Evolutionary conservation across 768 basidiomycete genomes (phyloP).

Genomic region (Collybia nuda): DNA sequence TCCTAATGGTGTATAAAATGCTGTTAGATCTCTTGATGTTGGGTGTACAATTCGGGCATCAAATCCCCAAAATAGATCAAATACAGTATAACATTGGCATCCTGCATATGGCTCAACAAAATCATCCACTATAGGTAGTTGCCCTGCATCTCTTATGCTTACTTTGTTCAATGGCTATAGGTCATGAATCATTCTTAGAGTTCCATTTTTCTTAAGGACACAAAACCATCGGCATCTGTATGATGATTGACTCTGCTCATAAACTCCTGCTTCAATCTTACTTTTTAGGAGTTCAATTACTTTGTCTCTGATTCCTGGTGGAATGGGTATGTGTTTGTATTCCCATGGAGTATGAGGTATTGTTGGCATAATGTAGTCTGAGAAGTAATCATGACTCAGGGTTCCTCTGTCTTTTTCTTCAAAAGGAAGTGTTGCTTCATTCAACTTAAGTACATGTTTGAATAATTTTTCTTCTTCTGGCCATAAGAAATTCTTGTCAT

Average conservation of each 20-base stretch:
- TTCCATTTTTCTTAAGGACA: constrained; percentile 22
- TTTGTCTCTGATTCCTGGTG: constrained; percentile 18
- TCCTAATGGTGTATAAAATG: constrained; percentile 25
- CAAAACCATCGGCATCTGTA: constrained; percentile 21
- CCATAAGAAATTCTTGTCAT: constrained; percentile 28
- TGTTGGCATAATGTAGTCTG: constrained; percentile 16
- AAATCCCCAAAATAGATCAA: constrained; percentile 36
- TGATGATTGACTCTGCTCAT: constrained; percentile 19
- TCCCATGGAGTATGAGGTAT: neutral
- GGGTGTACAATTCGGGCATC: constrained; percentile 24
- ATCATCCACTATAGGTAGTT: constrained; percentile 31
- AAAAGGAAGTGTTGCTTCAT: constrained; percentile 34
- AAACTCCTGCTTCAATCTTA: constrained; percentile 17
- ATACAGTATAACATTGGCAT: constrained; percentile 18
- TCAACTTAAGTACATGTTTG: constrained; percentile 24
- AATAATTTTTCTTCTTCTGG: constrained; percentile 6
- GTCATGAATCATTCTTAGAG: constrained; percentile 28
- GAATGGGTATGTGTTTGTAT: constrained; percentile 15
- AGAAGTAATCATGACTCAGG: neutral
- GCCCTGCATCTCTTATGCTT: constrained; percentile 31
- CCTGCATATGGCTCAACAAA: constrained; percentile 28
- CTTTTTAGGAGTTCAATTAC: constrained; percentile 20
- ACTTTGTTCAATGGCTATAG: constrained; percentile 32
- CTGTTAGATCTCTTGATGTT: constrained; percentile 26
- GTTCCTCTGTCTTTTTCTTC: constrained; percentile 23